These are phyloP conservation scores for Leccinum subfulvum DNA, from an alignment of 1,284 basidiomycete genomes.

Conservation along the genomic window DNA sequence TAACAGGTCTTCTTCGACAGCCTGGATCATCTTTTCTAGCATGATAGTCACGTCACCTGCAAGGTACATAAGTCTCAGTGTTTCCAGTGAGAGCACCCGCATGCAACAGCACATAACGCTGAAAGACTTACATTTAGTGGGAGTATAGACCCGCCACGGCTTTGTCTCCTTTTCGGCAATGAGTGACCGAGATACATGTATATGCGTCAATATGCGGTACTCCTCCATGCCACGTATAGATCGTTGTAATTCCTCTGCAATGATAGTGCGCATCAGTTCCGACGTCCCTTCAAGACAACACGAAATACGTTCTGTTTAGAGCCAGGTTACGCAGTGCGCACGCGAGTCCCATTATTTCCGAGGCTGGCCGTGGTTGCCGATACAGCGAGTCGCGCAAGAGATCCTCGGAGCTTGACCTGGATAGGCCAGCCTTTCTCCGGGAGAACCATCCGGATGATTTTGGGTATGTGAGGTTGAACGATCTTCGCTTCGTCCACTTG, in stretches of 20 bases:
- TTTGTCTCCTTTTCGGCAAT: neutral
- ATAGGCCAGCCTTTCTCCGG: neutral
- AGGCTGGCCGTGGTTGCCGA: neutral
- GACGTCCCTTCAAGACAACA: neutral
- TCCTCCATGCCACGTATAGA: neutral
- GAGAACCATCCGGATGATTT: neutral
- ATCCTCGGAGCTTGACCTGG: neutral
- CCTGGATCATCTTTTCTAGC: no score
- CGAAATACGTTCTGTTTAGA: neutral
- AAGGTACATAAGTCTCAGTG: neutral
- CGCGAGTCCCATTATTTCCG: neutral
- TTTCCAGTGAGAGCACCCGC: neutral
- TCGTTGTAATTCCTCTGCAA: neutral
- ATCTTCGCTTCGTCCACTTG: neutral
- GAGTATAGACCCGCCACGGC: neutral
- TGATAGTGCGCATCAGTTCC: neutral
- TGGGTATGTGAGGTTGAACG: neutral
- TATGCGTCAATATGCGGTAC: neutral
- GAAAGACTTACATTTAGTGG: neutral
- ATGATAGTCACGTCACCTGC: neutral
- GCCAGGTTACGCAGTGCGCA: neutral
- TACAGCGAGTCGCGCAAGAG: no score
- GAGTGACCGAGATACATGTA: neutral
- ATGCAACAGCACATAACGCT: no score
- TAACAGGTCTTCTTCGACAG: no score